These are phyloP conservation scores for Solanum clarkiae DNA, from an alignment of 257 asterid genomes.

Conservation along the genomic window DNA sequence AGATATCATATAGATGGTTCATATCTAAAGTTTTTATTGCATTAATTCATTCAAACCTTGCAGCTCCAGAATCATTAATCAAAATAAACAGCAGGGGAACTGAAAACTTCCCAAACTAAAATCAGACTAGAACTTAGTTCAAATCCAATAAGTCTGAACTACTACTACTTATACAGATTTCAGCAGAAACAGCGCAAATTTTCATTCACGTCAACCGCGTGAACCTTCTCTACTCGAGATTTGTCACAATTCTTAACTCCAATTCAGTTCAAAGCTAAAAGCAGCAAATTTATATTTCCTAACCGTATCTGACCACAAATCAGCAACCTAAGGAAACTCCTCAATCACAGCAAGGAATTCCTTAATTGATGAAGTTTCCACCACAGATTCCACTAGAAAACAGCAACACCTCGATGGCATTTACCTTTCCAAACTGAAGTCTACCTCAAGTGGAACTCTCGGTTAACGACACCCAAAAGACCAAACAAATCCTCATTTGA, in stretches of 20 bases:
- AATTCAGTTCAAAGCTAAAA: neutral
- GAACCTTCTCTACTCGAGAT: neutral
- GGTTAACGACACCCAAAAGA: neutral
- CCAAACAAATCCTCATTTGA: neutral
- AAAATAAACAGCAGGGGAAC: neutral
- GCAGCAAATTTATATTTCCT: neutral
- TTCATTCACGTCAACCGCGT: neutral
- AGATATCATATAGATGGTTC: neutral
- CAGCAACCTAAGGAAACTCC: neutral
- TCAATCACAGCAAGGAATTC: neutral
- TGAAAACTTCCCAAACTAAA: neutral
- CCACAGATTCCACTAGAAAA: neutral
- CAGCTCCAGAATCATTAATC: neutral
- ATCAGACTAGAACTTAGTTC: neutral
- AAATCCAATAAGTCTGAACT: neutral
- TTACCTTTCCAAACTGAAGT: neutral
- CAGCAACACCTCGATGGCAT: neutral
- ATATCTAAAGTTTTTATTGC: neutral
- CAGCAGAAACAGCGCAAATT: neutral
- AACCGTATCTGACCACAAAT: neutral
- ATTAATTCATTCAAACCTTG: neutral
- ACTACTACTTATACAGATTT: neutral
- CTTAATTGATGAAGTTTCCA: neutral
- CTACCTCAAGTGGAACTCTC: neutral
- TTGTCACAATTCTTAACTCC: neutral